Conservation (phyloP, 2,329 filamentous ascomycete species). For the Fusarium kyushuense region DNA sequence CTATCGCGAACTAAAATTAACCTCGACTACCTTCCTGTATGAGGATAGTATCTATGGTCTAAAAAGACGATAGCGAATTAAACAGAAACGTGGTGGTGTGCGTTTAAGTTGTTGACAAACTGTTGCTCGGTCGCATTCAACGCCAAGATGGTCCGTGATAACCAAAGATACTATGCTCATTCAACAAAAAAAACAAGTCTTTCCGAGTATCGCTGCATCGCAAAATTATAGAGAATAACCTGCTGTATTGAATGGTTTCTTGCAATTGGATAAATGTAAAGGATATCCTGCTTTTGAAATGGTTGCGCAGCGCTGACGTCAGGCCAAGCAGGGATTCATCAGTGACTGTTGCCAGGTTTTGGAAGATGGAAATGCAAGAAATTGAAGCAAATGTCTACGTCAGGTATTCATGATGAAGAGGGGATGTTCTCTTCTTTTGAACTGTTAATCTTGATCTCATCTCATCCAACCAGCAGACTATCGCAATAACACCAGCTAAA, state of each 20-base stretch:
- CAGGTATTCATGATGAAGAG: conserved; percentile 16
- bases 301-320: conserved; percentile 46
- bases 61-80: conserved; percentile 3
- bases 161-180: background rate
- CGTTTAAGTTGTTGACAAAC: background rate
- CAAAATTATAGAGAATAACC: background rate
- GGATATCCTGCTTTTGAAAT: conserved; percentile 21
- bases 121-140: background rate
- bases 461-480: conserved; percentile 1
- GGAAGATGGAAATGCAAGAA: conserved; percentile 20
- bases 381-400: conserved; percentile 30
- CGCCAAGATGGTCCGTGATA: background rate
- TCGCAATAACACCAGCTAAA: background rate
- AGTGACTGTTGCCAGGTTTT: conserved; percentile 42
- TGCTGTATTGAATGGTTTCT: background rate
- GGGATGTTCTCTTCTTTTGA: background rate
- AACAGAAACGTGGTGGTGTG: conserved; percentile 35
- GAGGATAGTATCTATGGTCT: background rate
- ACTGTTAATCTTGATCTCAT: background rate
- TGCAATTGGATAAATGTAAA: conserved; percentile 13
- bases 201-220: background rate
- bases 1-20: conserved; percentile 16
- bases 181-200: background rate
- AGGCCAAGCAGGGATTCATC: conserved; percentile 42
- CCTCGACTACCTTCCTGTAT: conserved; percentile 17